Evolutionary conservation across 495 filamentous ascomycete species (phyloP).

Genomic region (Neurospora hispaniola): DNA sequence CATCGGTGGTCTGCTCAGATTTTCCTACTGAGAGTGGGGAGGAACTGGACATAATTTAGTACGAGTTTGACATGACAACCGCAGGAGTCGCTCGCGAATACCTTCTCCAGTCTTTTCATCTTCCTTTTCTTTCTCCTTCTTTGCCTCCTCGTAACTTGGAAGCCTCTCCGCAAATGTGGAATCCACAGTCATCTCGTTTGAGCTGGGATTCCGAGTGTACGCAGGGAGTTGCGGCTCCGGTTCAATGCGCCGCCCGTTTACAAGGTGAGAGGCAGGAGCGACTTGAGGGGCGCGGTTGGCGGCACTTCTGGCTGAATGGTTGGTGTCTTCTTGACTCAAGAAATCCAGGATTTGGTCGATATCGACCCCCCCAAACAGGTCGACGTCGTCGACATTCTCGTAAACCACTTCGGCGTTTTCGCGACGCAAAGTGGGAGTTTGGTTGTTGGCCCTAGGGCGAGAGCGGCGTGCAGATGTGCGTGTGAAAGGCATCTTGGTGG

Average conservation of each 20-base stretch:
- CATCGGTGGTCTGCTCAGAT: neutral
- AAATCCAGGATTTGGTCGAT: neutral
- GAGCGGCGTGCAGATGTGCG: neutral
- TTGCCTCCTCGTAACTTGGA: neutral
- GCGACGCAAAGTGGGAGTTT: neutral
- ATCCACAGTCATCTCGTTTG: neutral
- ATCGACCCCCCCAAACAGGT: neutral
- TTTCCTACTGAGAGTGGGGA: neutral
- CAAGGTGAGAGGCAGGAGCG: neutral
- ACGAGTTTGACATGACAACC: accelerated
- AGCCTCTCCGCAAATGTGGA: neutral
- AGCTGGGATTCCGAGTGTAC: neutral
- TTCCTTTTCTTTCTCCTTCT: neutral
- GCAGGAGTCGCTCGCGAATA: neutral
- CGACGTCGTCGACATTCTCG: neutral
- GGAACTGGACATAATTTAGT: neutral
- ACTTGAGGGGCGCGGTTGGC: neutral
- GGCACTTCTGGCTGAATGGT: neutral
- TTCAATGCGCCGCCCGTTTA: neutral
- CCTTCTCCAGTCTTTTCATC: neutral
- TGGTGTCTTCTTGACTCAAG: neutral
- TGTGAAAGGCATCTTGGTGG: neutral
- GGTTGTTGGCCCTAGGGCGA: neutral
- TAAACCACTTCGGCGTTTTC: neutral
- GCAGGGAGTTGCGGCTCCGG: neutral